phyloP scores from a whole-genome alignment of 345 rosid genomes.

The Erysimum cheiranthoides region DNA sequence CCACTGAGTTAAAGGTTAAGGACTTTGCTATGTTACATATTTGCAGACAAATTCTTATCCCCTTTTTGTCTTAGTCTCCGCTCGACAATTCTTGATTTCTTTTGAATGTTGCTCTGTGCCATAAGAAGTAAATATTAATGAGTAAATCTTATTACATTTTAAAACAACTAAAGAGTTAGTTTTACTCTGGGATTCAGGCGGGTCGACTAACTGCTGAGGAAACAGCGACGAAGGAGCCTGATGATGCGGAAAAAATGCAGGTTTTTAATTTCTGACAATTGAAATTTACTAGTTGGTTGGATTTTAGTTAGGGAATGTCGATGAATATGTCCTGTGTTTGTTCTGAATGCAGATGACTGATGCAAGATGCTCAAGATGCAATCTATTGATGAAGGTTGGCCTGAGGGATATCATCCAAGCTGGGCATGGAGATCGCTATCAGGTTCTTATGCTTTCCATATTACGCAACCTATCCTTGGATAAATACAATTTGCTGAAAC shows the following conservation, averaged over 20 bases:
- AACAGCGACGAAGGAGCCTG: conserved; percentile 81
- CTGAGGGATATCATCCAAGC: conserved; percentile 95
- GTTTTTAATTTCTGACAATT: conserved; percentile 43
- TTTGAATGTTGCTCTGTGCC: conserved; percentile 14
- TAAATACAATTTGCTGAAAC: no score
- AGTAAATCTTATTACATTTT: conserved; percentile 16
- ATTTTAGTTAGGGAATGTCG: conserved; percentile 1
- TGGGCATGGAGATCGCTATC: conserved; percentile 93
- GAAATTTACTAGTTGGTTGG: conserved; percentile 3
- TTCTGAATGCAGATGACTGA: conserved; percentile 63
- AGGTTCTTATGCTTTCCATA: conserved; percentile 55
- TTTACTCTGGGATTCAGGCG: conserved; percentile 59
- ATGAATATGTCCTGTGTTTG: conserved; percentile 31
- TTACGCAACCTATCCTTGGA: background rate
- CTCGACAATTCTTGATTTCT: background rate
- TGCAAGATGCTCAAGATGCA: conserved; percentile 88
- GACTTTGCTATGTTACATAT: background rate
- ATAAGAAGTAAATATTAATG: background rate
- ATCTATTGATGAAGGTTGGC: conserved; percentile 69
- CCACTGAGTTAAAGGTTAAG: conserved; percentile 82
- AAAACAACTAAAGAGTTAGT: conserved; percentile 12
- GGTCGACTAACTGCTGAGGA: conserved; percentile 94
- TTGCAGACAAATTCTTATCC: conserved; percentile 26
- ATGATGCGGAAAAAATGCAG: conserved; percentile 82
- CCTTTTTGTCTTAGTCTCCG: background rate